Conservation (phyloP, 176 grass and related monocot genomes). For the Bothriochloa decipiens region DNA sequence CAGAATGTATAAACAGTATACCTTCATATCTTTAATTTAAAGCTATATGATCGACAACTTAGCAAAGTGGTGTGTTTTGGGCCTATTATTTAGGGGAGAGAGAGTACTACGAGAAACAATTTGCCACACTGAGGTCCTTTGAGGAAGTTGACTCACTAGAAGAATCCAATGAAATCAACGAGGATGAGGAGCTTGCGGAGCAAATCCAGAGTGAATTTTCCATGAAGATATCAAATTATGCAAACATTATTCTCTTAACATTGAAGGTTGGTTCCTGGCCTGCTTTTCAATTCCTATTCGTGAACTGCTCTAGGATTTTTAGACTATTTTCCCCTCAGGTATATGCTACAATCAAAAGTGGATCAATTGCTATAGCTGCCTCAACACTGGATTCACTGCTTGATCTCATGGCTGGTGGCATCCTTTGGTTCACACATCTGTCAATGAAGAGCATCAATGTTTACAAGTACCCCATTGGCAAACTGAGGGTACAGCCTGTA, state of each 20-base stretch:
- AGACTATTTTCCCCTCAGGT: slow-evolving; percentile 44
- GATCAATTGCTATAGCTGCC: slow-evolving; percentile 94
- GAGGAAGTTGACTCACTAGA: slow-evolving; percentile 75
- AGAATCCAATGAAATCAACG: slow-evolving; percentile 57
- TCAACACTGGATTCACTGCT: slow-evolving; percentile 93
- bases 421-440: slow-evolving; percentile 97
- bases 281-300: neutral
- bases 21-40: neutral
- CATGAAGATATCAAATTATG: slow-evolving; percentile 92
- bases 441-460: slow-evolving; percentile 93
- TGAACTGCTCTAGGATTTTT: slow-evolving; percentile 22
- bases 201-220: slow-evolving; percentile 87
- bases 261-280: slow-evolving; percentile 60
- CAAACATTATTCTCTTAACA: slow-evolving; percentile 80
- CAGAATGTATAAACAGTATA: too few species aligned
- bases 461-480: slow-evolving; percentile 93
- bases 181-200: slow-evolving; percentile 62
- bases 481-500: slow-evolving; percentile 89
- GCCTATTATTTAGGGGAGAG: slow-evolving; percentile 58
- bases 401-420: slow-evolving; percentile 95
- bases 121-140: slow-evolving; percentile 78
- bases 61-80: neutral
- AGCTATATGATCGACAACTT: neutral
- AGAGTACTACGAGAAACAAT: slow-evolving; percentile 89
- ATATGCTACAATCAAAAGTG: slow-evolving; percentile 90